These are phyloP conservation scores for Yamadazyma triangularis DNA, from an alignment of 1,139 yeast species.

Conservation along the genomic window DNA sequence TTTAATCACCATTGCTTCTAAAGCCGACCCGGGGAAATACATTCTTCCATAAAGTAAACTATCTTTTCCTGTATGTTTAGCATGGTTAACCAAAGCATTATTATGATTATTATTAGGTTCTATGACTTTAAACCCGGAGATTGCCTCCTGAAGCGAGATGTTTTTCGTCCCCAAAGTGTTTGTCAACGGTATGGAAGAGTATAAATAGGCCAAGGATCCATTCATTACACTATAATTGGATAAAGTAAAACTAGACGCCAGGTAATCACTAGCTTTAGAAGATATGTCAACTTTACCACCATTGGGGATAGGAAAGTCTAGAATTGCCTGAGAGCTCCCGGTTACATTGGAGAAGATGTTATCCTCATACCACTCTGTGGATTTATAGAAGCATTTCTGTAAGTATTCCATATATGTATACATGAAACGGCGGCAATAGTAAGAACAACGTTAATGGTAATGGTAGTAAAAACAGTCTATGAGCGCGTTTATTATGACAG, in stretches of 20 bases:
- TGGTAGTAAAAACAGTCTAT: background rate
- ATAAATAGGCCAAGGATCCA: constrained; percentile 82
- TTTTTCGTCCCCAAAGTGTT: constrained; percentile 49
- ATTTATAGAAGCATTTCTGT: constrained; percentile 60
- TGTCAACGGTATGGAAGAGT: constrained; percentile 57
- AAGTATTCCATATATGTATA: constrained; percentile 82
- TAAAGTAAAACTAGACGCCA: constrained; percentile 72
- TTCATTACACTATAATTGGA: constrained; percentile 65
- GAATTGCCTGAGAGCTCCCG: constrained; percentile 62
- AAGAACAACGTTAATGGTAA: too few relatives aligned
- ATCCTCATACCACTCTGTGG: constrained; percentile 75
- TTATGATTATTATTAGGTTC: constrained; percentile 30
- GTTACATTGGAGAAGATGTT: constrained; percentile 71
- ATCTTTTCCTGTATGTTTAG: constrained; percentile 7
- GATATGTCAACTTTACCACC: constrained; percentile 68
- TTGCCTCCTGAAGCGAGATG: constrained; percentile 63
- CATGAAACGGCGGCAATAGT: constrained; percentile 54
- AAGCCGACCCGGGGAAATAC: constrained; percentile 81
- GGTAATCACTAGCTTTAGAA: constrained; percentile 64
- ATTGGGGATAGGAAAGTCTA: constrained; percentile 71
- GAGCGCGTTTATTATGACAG: background rate
- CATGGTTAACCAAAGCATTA: background rate
- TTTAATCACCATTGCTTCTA: constrained; percentile 85
- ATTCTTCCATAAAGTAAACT: constrained; percentile 67
- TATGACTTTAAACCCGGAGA: constrained; percentile 70